phyloP scores from a whole-genome alignment of 768 basidiomycete genomes.

The Pleurotus citrinopileatus region DNA sequence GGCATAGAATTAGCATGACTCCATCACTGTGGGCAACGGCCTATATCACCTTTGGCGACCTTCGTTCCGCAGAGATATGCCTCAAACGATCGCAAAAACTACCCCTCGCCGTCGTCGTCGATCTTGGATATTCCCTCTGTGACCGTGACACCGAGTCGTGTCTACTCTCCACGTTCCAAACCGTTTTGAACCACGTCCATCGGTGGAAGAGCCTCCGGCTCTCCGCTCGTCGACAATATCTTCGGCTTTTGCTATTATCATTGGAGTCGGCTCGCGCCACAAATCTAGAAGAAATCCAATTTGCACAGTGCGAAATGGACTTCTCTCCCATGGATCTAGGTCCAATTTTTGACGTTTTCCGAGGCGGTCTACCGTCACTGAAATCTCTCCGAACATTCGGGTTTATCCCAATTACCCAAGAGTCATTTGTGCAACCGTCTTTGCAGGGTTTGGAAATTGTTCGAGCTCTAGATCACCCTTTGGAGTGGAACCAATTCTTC shows the following conservation, averaged over 20 bases:
- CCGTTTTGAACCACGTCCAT: background rate
- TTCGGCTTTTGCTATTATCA: background rate
- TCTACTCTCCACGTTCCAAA: background rate
- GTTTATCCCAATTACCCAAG: constrained; percentile 5
- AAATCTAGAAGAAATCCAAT: background rate
- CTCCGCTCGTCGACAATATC: constrained; percentile 1
- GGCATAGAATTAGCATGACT: background rate
- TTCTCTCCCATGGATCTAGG: background rate
- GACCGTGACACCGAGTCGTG: background rate
- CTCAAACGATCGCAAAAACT: background rate
- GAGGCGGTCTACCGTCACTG: background rate
- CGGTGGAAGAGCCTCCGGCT: constrained; percentile 1
- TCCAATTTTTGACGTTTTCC: constrained; percentile 2
- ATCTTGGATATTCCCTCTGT: background rate
- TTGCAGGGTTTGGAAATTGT: background rate
- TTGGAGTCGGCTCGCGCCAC: background rate
- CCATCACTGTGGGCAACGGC: constrained; percentile 4
- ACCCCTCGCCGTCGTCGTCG: background rate
- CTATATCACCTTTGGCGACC: background rate
- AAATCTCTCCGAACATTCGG: constrained; percentile 8
- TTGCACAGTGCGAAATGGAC: constrained; percentile 2
- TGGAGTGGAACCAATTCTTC: constrained; percentile 5
- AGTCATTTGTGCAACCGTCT: background rate
- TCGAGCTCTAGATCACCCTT: constrained; percentile 2
- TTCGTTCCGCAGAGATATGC: background rate